phyloP scores from a whole-genome alignment of 768 basidiomycete species.

The Ephemerocybe angulata region DNA sequence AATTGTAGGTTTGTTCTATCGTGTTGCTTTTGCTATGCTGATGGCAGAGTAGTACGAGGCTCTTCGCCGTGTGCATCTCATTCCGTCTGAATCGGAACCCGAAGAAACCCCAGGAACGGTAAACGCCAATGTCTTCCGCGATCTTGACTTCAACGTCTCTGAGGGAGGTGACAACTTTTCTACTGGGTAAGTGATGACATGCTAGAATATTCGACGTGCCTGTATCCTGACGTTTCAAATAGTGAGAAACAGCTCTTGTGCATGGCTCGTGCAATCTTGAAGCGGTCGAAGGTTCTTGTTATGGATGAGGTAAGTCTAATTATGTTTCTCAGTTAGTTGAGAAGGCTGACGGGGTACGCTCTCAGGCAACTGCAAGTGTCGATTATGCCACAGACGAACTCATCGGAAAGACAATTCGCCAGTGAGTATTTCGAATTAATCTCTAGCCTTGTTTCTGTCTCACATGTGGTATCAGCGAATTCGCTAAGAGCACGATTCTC shows the following conservation, averaged over 20 bases:
- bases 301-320: conserved; percentile 71
- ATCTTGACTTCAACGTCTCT: conserved; percentile 68
- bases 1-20: conserved; percentile 49
- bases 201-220: neutral
- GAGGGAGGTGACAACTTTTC: conserved; percentile 92
- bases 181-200: conserved; percentile 55
- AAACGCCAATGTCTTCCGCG: conserved; percentile 74
- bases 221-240: neutral
- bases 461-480: conserved; percentile 46
- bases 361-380: conserved; percentile 69
- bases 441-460: neutral
- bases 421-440: conserved; percentile 41
- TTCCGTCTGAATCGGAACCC: conserved; percentile 51
- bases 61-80: conserved; percentile 78
- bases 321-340: neutral
- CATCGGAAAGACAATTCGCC: conserved; percentile 76
- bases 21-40: neutral
- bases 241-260: conserved; percentile 48
- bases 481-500: conserved; percentile 77
- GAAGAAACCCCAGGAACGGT: conserved; percentile 46
- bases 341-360: conserved; percentile 7
- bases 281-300: conserved; percentile 70
- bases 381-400: conserved; percentile 89
- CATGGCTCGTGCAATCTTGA: conserved; percentile 84
- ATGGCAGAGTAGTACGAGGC: conserved; percentile 69